Percentiles rank a stretch among this genome's conserved stretches.
Evolutionary conservation across 75 land plant species (phyloP).

Genomic region (Pinus taeda): DNA sequence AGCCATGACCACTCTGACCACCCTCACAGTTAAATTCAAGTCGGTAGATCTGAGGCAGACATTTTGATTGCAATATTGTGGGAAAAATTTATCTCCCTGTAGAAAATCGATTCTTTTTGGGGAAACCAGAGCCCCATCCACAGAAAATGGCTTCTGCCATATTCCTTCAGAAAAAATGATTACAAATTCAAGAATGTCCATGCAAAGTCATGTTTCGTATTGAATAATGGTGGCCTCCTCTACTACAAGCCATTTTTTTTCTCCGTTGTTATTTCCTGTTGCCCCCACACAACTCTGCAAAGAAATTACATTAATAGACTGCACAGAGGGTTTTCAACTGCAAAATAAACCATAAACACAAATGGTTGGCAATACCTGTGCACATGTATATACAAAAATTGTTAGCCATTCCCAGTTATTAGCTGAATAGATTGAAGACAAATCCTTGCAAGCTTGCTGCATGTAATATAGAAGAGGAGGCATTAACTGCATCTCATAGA

Average conservation of each 20-base stretch:
- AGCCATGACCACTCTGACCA: background rate
- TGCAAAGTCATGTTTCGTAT: conserved; percentile 24
- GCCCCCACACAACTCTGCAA: conserved; percentile 49
- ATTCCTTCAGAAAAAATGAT: background rate
- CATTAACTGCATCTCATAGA: conserved; percentile 96
- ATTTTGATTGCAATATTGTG: background rate
- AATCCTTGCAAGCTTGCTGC: conserved; percentile 65
- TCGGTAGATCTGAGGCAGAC: background rate
- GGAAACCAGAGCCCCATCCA: background rate
- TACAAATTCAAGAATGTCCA: background rate
- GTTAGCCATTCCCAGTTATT: conserved; percentile 87
- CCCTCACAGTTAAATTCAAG: background rate
- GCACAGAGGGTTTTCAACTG: conserved; percentile 11
- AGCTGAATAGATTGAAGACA: conserved; percentile 22
- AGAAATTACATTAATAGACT: conserved; percentile 7
- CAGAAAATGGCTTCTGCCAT: background rate
- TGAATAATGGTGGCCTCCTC: conserved; percentile 67
- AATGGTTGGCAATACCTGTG: conserved; percentile 43
- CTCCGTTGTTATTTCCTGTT: conserved; percentile 15
- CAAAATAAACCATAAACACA: background rate
- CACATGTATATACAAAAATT: conserved; percentile 74
- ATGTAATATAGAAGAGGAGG: conserved; percentile 82
- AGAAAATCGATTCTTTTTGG: background rate
- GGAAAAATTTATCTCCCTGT: background rate
- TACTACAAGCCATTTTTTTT: conserved; percentile 44